Evolutionary conservation across 2,329 filamentous ascomycete species (phyloP).

Genomic region (Pseudogymnoascus verrucosus): DNA sequence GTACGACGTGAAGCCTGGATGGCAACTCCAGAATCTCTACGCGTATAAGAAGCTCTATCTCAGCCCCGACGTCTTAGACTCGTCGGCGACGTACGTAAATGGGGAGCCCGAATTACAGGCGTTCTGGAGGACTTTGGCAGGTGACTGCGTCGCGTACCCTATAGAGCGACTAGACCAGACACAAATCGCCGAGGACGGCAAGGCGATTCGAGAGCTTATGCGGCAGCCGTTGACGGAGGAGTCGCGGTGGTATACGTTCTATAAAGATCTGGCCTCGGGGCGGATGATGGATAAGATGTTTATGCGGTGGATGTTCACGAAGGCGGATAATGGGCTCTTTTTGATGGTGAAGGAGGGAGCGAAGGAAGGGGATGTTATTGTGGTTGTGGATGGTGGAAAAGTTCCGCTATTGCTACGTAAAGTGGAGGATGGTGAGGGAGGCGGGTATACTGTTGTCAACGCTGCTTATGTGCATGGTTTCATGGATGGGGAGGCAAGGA

Average conservation of each 20-base stretch:
- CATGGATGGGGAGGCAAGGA: neutral
- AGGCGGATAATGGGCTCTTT: conserved; percentile 1
- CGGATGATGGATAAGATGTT: neutral
- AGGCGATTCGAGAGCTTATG: neutral
- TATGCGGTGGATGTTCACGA: neutral
- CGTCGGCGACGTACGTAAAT: neutral
- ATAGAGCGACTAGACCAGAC: conserved; percentile 8
- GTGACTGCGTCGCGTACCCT: conserved; percentile 13
- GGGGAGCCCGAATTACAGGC: conserved; percentile 10
- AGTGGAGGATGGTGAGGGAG: neutral
- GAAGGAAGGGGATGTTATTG: neutral
- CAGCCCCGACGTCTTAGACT: neutral
- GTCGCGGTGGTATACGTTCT: neutral
- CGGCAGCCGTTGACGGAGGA: neutral
- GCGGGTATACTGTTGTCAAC: neutral
- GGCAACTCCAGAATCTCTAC: neutral
- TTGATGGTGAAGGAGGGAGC: conserved; percentile 1
- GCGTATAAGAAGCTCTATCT: neutral
- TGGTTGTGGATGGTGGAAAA: conserved; percentile 2
- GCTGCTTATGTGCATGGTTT: neutral
- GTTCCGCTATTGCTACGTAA: conserved; percentile 1
- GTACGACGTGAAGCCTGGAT: neutral
- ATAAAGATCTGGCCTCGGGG: neutral
- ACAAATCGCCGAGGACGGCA: neutral
- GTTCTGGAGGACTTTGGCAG: conserved; percentile 13